Evolutionary conservation across 2,329 filamentous ascomycete genomes (phyloP), one percentile per base, ranked within the genome.

Genomic region (Aspergillus candidus): DNA sequence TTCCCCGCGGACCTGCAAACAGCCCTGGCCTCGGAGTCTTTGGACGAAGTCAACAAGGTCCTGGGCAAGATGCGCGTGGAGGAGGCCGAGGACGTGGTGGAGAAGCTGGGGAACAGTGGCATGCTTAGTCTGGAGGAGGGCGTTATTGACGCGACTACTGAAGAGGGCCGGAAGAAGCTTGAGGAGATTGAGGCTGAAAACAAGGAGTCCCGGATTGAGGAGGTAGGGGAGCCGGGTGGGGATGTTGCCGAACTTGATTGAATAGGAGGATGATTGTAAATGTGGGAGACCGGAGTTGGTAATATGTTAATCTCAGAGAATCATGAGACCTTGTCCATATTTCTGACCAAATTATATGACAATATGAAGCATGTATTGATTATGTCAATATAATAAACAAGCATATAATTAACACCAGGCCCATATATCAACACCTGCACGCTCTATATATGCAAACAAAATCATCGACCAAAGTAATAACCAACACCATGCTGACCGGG

Each of bases 81-180:
- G 27, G 88, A 94, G 55, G 89, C 89, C 0, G 89, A 95, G 67
- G 84, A 88, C 55, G 72, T 94, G 38, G 87, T 95, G 13, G 84
- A 82, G 55, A 79, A 89, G 61, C 71, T 95, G 49, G 81, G 88
- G 27, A 78, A 93, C 71, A 88, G 88, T 12, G 88, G 87, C 32
- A 91, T 96, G 74, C 69, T 98, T 53, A 95, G 87, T 63, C 67
- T 98, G 40, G 89, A 97, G 65, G 83, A 95, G 61, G 83, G 94
- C 39, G 88, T 98, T 40, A 94, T 98, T 55, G 93, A 98, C 69
- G 88, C 89, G 1, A 98, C 89, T 36, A 94, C 91, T 2, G 84
- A 89, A 61, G 83, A 93, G 63, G 90, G 90, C 3, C 78, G 84
- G 72, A 79, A 83, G 63, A 82, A 83, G 61, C 74, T 91, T 56